Conservation (phyloP, 345 rosid genomes). For the Kandelia obovata region DNA sequence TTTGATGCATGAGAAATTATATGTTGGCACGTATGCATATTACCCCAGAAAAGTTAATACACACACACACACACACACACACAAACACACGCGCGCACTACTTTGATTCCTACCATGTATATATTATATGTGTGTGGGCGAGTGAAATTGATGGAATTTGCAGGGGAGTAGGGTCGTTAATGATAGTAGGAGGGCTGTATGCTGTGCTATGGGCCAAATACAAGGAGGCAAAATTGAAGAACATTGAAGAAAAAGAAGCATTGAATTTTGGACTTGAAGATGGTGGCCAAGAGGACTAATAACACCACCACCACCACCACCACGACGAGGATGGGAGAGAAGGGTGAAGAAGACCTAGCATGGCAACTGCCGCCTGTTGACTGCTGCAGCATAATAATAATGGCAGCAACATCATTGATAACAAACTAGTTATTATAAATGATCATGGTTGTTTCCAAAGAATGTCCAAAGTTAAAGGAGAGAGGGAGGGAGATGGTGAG, state of each 20-base stretch:
- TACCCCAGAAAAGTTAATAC: background rate
- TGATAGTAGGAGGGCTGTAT: conserved; percentile 45
- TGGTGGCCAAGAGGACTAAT: no score
- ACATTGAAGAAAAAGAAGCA: conserved; percentile 7
- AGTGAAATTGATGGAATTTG: conserved; percentile 12
- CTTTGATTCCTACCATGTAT: conserved; percentile 65
- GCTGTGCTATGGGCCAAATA: conserved; percentile 88
- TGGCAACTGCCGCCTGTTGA: conserved; percentile 6
- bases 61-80: conserved; percentile 30
- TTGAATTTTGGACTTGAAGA: background rate
- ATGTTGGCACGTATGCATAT: conserved; percentile 63
- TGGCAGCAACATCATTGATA: no score
- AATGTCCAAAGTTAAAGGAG: no score
- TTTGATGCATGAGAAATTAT: conserved; percentile 67
- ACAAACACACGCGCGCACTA: conserved; percentile 46
- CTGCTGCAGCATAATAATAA: no score
- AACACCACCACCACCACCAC: background rate
- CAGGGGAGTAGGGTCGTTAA: no score
- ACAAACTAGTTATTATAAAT: no score
- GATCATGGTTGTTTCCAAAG: no score
- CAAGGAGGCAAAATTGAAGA: conserved; percentile 35
- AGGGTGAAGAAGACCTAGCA: conserved; percentile 27
- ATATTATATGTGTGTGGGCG: conserved; percentile 7
- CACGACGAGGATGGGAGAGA: conserved; percentile 4
- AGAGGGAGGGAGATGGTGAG: no score